A percentile compares a stretch with the other conserved stretches of the same genome.
Evolutionary conservation across 2,329 filamentous ascomycete species (phyloP).

Genomic region (Aspergillus amoenus): DNA sequence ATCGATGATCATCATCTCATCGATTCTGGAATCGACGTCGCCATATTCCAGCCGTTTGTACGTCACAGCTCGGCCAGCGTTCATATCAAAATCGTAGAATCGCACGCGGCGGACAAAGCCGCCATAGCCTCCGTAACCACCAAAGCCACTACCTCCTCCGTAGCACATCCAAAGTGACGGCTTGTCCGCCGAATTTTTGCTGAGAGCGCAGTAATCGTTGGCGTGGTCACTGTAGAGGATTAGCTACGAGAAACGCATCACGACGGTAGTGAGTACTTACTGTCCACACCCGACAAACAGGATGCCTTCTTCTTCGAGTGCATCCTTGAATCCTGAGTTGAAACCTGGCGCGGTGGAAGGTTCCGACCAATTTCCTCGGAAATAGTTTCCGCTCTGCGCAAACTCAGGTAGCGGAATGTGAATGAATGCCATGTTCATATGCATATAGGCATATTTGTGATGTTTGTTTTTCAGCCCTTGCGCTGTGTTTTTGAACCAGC

Average conservation of each 20-base stretch:
- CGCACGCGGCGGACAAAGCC: conserved; percentile 80
- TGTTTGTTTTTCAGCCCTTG: conserved; percentile 73
- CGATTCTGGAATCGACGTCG: conserved; percentile 51
- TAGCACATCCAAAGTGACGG: conserved; percentile 97
- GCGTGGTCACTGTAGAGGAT: conserved; percentile 70
- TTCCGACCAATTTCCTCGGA: conserved; percentile 75
- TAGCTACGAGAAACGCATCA: conserved; percentile 16
- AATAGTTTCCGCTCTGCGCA: conserved; percentile 57
- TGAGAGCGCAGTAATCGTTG: conserved; percentile 91
- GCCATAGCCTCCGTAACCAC: conserved; percentile 89
- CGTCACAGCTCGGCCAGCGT: conserved; percentile 81
- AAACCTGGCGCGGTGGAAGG: conserved; percentile 81
- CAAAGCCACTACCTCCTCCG: conserved; percentile 85
- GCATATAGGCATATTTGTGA: conserved; percentile 81
- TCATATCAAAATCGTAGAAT: conserved; percentile 91
- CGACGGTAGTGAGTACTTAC: conserved; percentile 50
- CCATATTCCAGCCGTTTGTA: conserved; percentile 85
- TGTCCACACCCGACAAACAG: conserved; percentile 89
- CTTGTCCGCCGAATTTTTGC: conserved; percentile 52
- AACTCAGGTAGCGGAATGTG: conserved; percentile 97
- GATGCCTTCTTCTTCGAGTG: conserved; percentile 80
- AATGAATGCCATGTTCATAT: conserved; percentile 95
- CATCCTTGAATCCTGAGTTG: conserved; percentile 91
- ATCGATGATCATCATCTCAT: conserved; percentile 63
- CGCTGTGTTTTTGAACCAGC: conserved; percentile 86